Evolutionary conservation across 2,329 filamentous ascomycete genomes (phyloP).

Genomic region (Monosporascus sp.): DNA sequence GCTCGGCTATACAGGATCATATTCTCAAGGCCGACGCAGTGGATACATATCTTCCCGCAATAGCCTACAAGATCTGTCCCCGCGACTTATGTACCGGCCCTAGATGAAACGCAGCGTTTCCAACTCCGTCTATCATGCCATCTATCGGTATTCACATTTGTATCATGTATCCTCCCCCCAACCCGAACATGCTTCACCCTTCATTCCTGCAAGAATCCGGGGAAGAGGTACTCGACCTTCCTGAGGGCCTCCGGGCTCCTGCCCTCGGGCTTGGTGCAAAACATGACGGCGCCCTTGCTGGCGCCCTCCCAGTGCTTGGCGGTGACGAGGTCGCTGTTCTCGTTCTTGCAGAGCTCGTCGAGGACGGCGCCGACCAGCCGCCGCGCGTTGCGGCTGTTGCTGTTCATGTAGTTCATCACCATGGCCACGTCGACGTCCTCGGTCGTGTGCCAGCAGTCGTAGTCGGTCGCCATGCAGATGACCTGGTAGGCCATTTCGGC

Average conservation of each 20-base stretch:
- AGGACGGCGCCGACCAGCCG: constrained; percentile 80
- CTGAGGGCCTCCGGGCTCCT: constrained; percentile 68
- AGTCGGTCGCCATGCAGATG: constrained; percentile 99
- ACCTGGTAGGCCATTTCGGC: constrained; percentile 96
- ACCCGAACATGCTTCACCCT: background rate
- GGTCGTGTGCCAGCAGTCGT: constrained; percentile 91
- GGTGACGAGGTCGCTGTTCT: constrained; percentile 67
- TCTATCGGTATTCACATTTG: background rate
- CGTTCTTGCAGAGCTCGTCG: constrained; percentile 74
- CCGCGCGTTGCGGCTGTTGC: constrained; percentile 84
- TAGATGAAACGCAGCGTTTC: background rate
- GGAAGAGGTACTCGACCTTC: constrained; percentile 83
- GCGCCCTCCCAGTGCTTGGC: constrained; percentile 78
- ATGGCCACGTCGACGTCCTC: constrained; percentile 90
- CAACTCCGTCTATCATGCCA: constrained; percentile 4
- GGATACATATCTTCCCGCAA: too few species aligned
- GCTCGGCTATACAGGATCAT: too few species aligned
- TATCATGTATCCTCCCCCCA: too few species aligned
- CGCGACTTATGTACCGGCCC: too few species aligned
- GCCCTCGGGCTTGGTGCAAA: constrained; percentile 75
- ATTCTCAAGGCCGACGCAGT: too few species aligned
- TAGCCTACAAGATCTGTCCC: too few species aligned
- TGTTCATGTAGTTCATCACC: constrained; percentile 95
- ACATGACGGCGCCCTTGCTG: constrained; percentile 70
- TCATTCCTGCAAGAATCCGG: constrained; percentile 60